Evolutionary conservation across 495 filamentous ascomycete species (phyloP).

Genomic region (Penicillium cinerascens): DNA sequence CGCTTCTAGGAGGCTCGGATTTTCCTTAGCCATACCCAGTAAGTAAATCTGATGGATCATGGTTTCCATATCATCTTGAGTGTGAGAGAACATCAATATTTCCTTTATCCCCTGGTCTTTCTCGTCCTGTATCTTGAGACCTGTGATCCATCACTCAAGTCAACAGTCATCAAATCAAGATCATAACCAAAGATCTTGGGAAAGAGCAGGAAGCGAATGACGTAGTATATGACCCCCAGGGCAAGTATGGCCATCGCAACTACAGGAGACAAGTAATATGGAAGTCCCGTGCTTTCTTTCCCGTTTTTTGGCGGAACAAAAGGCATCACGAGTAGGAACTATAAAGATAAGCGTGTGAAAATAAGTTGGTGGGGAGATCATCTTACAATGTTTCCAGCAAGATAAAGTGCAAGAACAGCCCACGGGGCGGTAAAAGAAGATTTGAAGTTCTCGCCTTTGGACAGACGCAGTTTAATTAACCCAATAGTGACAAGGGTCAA

Average conservation of each 20-base stretch:
- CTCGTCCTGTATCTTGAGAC: conserved; percentile 21
- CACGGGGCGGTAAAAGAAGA: conserved; percentile 22
- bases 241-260: conserved; percentile 34
- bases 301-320: conserved; percentile 35
- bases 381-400: conserved; percentile 24
- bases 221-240: conserved; percentile 31
- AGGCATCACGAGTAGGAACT: conserved; percentile 36
- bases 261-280: conserved; percentile 38
- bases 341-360: not conserved
- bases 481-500: conserved; percentile 19
- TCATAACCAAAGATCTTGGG: conserved; percentile 27
- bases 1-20: too few species aligned
- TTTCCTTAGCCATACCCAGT: too few species aligned
- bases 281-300: conserved; percentile 33
- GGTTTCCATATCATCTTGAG: too few species aligned
- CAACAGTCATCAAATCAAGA: conserved; percentile 10
- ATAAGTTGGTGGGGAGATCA: not conserved
- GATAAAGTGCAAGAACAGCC: conserved; percentile 21
- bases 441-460: conserved; percentile 3
- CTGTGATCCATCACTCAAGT: conserved; percentile 22
- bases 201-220: conserved; percentile 26
- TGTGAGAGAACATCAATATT: too few species aligned
- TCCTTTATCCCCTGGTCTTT: not conserved
- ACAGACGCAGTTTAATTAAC: conserved; percentile 22
- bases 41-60: too few species aligned